Evolutionary conservation across 2,329 filamentous ascomycete species (phyloP).

Genomic region (Cordyceps farinosa): DNA sequence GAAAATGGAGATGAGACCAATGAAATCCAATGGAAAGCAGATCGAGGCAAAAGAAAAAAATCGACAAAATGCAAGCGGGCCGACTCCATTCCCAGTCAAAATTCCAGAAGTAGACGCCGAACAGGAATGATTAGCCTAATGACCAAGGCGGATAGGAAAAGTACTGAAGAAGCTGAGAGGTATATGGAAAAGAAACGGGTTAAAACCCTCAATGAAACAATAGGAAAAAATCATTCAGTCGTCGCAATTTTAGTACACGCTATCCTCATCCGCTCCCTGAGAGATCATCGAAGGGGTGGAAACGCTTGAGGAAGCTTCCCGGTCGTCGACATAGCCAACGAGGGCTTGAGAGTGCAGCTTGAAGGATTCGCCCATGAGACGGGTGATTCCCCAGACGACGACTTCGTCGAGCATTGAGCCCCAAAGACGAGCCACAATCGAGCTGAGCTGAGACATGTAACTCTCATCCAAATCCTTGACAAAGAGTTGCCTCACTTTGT

Average conservation of each 20-base stretch:
- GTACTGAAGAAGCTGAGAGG: slow-evolving; percentile 27
- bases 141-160: slow-evolving; percentile 24
- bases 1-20: slow-evolving; percentile 26
- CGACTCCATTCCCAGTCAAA: slow-evolving; percentile 13
- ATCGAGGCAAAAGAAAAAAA: background rate
- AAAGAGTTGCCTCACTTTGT: slow-evolving; percentile 85
- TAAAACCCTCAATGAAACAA: slow-evolving; percentile 30
- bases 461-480: slow-evolving; percentile 84
- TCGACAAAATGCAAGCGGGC: slow-evolving; percentile 21
- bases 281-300: slow-evolving; percentile 70
- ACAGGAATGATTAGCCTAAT: slow-evolving; percentile 19
- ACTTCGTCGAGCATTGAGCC: slow-evolving; percentile 98
- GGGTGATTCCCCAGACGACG: slow-evolving; percentile 95
- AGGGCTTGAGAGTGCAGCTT: slow-evolving; percentile 94
- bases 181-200: slow-evolving; percentile 17
- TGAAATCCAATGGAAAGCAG: slow-evolving; percentile 22
- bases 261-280: slow-evolving; percentile 67
- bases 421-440: slow-evolving; percentile 93
- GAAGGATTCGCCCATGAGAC: slow-evolving; percentile 97
- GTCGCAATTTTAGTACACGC: slow-evolving; percentile 61
- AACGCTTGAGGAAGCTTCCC: slow-evolving; percentile 64
- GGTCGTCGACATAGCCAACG: slow-evolving; percentile 87
- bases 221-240: slow-evolving; percentile 49
- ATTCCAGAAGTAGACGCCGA: slow-evolving; percentile 19
- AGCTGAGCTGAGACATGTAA: slow-evolving; percentile 81